Evolutionary conservation across 371 early-diverging fungal species (phyloP).

Genomic region (Mucor plumbeus): DNA sequence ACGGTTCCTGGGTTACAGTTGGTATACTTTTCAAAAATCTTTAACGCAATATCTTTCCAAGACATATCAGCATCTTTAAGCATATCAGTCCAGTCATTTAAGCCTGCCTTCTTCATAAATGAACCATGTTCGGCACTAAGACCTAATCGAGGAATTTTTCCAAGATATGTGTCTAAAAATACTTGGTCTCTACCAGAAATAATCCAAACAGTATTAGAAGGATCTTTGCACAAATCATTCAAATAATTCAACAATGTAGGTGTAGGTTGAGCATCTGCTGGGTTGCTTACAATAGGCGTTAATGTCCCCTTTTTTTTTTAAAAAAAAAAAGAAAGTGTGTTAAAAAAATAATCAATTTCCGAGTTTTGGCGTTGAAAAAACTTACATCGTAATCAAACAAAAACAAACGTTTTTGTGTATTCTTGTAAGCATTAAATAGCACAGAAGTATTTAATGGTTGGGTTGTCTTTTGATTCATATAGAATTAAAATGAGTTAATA

Average conservation of each 20-base stretch:
- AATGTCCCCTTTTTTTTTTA: conserved; percentile 67
- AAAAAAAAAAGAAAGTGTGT: too few relatives aligned
- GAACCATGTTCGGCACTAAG: conserved; percentile 67
- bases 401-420: conserved; percentile 23
- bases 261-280: conserved; percentile 76
- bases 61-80: conserved; percentile 81
- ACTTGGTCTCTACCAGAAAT: conserved; percentile 86
- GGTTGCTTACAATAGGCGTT: conserved; percentile 79
- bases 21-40: conserved; percentile 88
- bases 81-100: conserved; percentile 82
- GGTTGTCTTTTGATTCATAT: conserved; percentile 13
- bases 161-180: conserved; percentile 71
- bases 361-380: not conserved
- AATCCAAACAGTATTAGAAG: conserved; percentile 86
- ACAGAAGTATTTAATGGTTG: conserved; percentile 20
- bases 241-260: conserved; percentile 71
- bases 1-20: conserved; percentile 90
- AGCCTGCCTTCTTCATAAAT: conserved; percentile 87
- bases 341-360: conserved; percentile 15
- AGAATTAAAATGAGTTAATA: not conserved
- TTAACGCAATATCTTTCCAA: conserved; percentile 89
- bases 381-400: conserved; percentile 37
- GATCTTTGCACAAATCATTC: conserved; percentile 69
- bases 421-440: conserved; percentile 27
- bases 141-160: conserved; percentile 77